Evolutionary conservation across 768 basidiomycete species (phyloP).

Genomic region (Auricularia sp.): DNA sequence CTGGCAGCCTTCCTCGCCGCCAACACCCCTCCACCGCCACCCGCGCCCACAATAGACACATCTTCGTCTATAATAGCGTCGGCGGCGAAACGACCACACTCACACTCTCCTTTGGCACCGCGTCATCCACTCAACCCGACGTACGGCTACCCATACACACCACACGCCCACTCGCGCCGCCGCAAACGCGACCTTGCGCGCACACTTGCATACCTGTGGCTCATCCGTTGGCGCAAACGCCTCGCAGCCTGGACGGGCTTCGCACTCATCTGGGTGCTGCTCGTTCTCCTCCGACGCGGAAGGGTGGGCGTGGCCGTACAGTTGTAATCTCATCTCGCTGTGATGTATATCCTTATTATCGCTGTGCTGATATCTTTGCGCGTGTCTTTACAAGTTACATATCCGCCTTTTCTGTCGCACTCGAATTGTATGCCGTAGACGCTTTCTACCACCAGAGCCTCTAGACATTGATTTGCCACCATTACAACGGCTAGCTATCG

Average conservation of each 20-base stretch:
- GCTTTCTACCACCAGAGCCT: too few species aligned
- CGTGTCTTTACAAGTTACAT: too few species aligned
- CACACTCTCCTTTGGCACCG: slow-evolving; percentile 23
- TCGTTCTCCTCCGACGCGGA: not conserved
- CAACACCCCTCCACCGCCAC: slow-evolving; percentile 53
- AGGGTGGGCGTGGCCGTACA: not conserved
- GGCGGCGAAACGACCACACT: slow-evolving; percentile 11
- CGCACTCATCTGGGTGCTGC: not conserved
- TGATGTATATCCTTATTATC: too few species aligned
- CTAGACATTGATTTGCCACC: too few species aligned
- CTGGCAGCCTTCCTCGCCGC: slow-evolving; percentile 41
- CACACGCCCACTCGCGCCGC: slow-evolving; percentile 42
- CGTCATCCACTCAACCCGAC: slow-evolving; percentile 61
- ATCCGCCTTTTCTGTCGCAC: too few species aligned
- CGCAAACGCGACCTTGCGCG: slow-evolving; percentile 57
- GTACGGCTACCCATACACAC: slow-evolving; percentile 46
- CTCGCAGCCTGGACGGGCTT: slow-evolving; percentile 19
- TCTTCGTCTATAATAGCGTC: slow-evolving; percentile 1
- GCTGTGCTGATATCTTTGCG: too few species aligned
- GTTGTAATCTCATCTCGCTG: too few species aligned
- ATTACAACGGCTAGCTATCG: too few species aligned
- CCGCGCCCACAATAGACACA: slow-evolving; percentile 17
- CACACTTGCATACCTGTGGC: slow-evolving; percentile 54
- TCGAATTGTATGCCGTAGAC: too few species aligned
- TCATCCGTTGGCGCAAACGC: slow-evolving; percentile 50